Percentiles rank a stretch among this genome's conserved stretches.
Conservation (phyloP, 108 stramenopile species). For the Fistulifera solaris region DNA sequence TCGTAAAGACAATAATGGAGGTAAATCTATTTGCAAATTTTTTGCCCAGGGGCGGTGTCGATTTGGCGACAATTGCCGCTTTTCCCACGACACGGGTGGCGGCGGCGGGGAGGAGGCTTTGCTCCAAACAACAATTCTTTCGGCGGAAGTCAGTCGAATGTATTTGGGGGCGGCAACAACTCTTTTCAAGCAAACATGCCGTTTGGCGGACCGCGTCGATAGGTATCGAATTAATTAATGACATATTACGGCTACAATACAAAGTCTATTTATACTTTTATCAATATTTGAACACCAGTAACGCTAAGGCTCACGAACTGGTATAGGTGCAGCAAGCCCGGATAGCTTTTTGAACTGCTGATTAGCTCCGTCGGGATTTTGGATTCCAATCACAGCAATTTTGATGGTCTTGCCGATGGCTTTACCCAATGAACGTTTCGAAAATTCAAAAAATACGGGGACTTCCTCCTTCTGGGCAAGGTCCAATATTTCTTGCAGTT, state of each 20-base stretch:
- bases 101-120: constrained; percentile 6
- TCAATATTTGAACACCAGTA: no score
- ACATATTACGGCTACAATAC: no score
- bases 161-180: no score
- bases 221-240: no score
- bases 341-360: constrained; percentile 77
- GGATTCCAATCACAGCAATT: constrained; percentile 82
- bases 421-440: constrained; percentile 77
- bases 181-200: no score
- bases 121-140: constrained; percentile 3
- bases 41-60: constrained; percentile 66
- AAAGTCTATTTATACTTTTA: no score
- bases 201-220: no score
- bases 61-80: constrained; percentile 58
- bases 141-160: not conserved
- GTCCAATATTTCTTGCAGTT: constrained; percentile 77
- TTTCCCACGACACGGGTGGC: constrained; percentile 48
- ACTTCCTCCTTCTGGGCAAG: constrained; percentile 52
- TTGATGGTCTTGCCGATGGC: constrained; percentile 84
- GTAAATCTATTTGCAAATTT: constrained; percentile 46
- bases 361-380: constrained; percentile 88
- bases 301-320: no score
- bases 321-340: not conserved
- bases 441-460: constrained; percentile 81
- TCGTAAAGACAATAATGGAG: constrained; percentile 4